A percentile compares a stretch with the other conserved stretches of the same genome.
Evolutionary conservation across 495 filamentous ascomycete species (phyloP).

Genomic region (Trichoderma virens): DNA sequence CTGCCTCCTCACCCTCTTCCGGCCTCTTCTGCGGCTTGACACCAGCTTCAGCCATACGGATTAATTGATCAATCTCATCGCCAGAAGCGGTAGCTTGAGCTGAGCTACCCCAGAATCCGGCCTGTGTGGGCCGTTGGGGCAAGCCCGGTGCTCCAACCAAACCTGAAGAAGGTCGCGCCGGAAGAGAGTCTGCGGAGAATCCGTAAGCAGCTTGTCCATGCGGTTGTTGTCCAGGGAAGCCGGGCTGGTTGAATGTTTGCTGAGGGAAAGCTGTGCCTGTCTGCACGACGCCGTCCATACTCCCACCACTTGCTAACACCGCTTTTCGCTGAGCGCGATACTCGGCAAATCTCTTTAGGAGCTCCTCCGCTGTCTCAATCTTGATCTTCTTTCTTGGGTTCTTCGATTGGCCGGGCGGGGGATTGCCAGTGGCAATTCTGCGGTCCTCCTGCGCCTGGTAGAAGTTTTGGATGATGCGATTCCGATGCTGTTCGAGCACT

Average conservation of each 20-base stretch:
- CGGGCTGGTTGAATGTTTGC: background rate
- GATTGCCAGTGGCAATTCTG: conserved; percentile 75
- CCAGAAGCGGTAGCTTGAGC: conserved; percentile 17
- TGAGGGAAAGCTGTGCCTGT: background rate
- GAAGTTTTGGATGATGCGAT: conserved; percentile 74
- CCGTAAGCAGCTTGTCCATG: conserved; percentile 15
- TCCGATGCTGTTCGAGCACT: conserved; percentile 69
- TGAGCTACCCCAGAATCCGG: conserved; percentile 16
- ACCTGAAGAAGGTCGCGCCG: conserved; percentile 15
- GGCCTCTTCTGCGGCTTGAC: conserved; percentile 44
- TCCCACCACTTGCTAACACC: conserved; percentile 23
- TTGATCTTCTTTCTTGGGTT: conserved; percentile 70
- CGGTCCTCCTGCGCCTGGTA: conserved; percentile 80
- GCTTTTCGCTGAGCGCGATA: conserved; percentile 64
- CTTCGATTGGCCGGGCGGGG: conserved; percentile 51
- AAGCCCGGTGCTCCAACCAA: conserved; percentile 24
- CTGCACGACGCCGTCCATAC: conserved; percentile 40
- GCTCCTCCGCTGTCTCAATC: conserved; percentile 63
- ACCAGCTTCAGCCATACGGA: conserved; percentile 50
- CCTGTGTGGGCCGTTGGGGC: conserved; percentile 28
- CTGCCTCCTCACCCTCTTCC: conserved; percentile 32
- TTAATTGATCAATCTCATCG: conserved; percentile 51
- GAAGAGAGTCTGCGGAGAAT: conserved; percentile 8
- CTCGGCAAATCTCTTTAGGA: conserved; percentile 77
- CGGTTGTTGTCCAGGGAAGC: conserved; percentile 10